Evolutionary conservation across 2,329 filamentous ascomycete genomes (phyloP).

Genomic region (Zalaria sp.): DNA sequence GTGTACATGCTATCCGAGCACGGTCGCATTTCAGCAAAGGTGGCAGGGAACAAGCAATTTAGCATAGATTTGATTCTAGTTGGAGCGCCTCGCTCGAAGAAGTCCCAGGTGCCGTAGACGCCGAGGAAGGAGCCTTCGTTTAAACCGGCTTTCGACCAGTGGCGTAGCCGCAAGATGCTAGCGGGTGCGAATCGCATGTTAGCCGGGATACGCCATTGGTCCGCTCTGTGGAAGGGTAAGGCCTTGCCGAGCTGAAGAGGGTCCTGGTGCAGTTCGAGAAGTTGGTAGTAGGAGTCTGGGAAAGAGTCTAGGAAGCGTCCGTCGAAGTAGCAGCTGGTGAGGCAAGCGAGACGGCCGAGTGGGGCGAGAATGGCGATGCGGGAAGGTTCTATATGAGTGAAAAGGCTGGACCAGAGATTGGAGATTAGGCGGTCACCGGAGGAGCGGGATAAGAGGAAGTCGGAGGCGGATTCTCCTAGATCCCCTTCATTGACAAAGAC

Average conservation of each 20-base stretch:
- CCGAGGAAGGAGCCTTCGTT: slow-evolving; percentile 63
- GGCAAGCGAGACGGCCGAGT: slow-evolving; percentile 44
- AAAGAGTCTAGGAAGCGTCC: slow-evolving; percentile 23
- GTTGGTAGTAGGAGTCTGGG: slow-evolving; percentile 16
- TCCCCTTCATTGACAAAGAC: not conserved
- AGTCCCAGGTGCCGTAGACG: slow-evolving; percentile 57
- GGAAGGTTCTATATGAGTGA: not conserved
- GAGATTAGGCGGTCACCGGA: too few species aligned
- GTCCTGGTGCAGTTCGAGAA: slow-evolving; percentile 10
- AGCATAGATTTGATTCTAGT: slow-evolving; percentile 16
- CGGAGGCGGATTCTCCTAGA: too few species aligned
- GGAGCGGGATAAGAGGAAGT: too few species aligned
- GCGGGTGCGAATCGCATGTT: slow-evolving; percentile 10
- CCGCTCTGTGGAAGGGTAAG: not conserved
- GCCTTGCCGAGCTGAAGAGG: not conserved
- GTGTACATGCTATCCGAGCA: not conserved
- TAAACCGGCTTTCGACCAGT: slow-evolving; percentile 51
- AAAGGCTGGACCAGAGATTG: not conserved
- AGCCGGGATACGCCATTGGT: slow-evolving; percentile 4
- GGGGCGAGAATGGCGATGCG: slow-evolving; percentile 35
- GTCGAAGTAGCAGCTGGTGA: slow-evolving; percentile 44
- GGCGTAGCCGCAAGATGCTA: slow-evolving; percentile 40
- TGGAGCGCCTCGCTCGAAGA: slow-evolving; percentile 45
- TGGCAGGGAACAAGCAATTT: slow-evolving; percentile 8
- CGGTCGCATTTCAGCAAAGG: not conserved